Percentiles rank a stretch among this genome's conserved stretches.
These are phyloP conservation scores for Lenzites betulinus DNA, from an alignment of 768 basidiomycete species.

Conservation along the genomic window DNA sequence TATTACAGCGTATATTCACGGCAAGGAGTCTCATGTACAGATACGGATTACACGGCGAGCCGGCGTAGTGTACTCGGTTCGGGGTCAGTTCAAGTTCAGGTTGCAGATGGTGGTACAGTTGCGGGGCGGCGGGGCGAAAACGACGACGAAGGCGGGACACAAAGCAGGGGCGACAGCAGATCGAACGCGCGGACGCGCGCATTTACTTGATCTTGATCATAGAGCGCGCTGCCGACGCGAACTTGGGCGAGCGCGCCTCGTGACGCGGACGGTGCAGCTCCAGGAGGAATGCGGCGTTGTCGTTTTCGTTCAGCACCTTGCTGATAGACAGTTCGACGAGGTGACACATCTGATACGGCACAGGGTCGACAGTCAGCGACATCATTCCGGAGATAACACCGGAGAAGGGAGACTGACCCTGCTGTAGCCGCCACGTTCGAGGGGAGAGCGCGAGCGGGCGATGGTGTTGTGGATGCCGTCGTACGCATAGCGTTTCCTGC, in stretches of 20 bases:
- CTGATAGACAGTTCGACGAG: conserved; percentile 72
- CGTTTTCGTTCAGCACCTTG: conserved; percentile 65
- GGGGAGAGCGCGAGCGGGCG: conserved; percentile 61
- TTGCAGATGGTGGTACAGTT: conserved; percentile 27
- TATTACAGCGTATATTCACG: conserved; percentile 3
- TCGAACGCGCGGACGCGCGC: background rate
- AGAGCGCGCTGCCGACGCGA: conserved; percentile 33
- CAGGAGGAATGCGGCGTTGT: conserved; percentile 67
- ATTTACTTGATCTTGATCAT: conserved; percentile 51
- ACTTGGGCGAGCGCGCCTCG: conserved; percentile 35
- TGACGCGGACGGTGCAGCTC: conserved; percentile 49
- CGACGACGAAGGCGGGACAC: background rate
- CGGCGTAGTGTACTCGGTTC: conserved; percentile 5
- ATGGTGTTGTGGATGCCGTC: conserved; percentile 84
- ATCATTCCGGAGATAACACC: background rate
- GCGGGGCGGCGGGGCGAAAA: conserved; percentile 12
- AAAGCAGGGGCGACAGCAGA: conserved; percentile 8
- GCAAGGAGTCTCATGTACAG: conserved; percentile 6
- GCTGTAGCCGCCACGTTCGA: conserved; percentile 60
- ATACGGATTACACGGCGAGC: conserved; percentile 14
- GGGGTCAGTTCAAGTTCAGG: too few relatives aligned
- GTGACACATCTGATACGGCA: conserved; percentile 57
- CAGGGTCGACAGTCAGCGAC: background rate
- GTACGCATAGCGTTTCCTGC: conserved; percentile 66
- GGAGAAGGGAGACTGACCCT: conserved; percentile 42